Evolutionary conservation across 352 stramenopile genomes (phyloP).

Genomic region (Bremia lactucae): DNA sequence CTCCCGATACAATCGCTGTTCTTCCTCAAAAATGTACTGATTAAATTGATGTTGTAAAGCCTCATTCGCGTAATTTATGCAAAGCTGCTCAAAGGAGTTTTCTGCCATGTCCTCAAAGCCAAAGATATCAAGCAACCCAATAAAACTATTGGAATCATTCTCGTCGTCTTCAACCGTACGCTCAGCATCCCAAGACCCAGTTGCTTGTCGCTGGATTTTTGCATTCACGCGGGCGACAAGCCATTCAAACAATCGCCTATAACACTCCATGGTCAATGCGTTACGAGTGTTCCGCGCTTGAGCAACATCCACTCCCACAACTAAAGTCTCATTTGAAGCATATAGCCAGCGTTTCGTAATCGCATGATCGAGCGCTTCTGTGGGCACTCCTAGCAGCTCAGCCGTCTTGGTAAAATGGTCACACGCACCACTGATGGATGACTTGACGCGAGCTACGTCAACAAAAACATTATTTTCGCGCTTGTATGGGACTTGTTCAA

Average conservation of each 20-base stretch:
- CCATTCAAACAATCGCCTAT: constrained; percentile 90
- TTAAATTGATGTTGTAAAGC: constrained; percentile 85
- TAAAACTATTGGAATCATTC: constrained; percentile 34
- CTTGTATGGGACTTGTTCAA: constrained; percentile 31
- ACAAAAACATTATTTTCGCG: constrained; percentile 19
- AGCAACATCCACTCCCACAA: constrained; percentile 48
- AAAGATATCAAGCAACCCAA: constrained; percentile 83
- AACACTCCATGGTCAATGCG: constrained; percentile 88
- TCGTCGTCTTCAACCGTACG: constrained; percentile 9
- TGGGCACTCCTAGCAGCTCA: constrained; percentile 46
- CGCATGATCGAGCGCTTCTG: constrained; percentile 38
- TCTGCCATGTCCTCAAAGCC: constrained; percentile 81
- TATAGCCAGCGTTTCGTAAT: constrained; percentile 53
- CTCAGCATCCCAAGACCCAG: constrained; percentile 5
- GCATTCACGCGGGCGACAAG: constrained; percentile 88
- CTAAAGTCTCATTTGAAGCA: constrained; percentile 63
- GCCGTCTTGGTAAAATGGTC: constrained; percentile 43
- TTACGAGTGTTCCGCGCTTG: constrained; percentile 77
- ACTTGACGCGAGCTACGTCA: constrained; percentile 16
- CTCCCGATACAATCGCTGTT: constrained; percentile 64
- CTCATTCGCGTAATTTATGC: constrained; percentile 87
- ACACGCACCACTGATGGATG: constrained; percentile 4
- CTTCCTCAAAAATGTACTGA: constrained; percentile 87
- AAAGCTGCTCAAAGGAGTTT: constrained; percentile 87
- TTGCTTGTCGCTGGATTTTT: constrained; percentile 41